These are phyloP conservation scores for Urtica urens DNA, from an alignment of 306 rosid species.

Conservation along the genomic window DNA sequence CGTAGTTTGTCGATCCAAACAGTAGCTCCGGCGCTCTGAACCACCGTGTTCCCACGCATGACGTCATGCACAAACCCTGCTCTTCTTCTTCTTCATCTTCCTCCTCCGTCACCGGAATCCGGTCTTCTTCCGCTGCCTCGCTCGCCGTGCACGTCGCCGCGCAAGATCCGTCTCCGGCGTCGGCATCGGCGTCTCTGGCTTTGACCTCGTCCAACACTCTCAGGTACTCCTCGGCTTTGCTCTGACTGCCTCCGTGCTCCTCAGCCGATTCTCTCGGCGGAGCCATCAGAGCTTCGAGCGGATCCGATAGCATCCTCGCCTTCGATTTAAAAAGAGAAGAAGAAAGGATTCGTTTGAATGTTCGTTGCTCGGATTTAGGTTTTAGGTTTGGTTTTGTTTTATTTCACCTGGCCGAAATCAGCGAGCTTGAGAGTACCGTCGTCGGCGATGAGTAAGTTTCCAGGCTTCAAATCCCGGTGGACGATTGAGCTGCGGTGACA, in stretches of 20 bases:
- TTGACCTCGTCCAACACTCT: conserved; percentile 65
- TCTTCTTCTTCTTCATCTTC: conserved; percentile 33
- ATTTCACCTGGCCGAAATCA: conserved; percentile 83
- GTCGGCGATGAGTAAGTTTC: conserved; percentile 58
- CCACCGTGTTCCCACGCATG: conserved; percentile 89
- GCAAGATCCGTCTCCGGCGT: conserved; percentile 70
- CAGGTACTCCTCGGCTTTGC: conserved; percentile 67
- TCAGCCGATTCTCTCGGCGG: conserved; percentile 34
- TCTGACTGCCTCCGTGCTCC: conserved; percentile 33
- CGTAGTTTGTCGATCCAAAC: conserved; percentile 58
- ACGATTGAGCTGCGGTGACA: conserved; percentile 63
- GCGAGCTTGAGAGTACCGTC: conserved; percentile 79
- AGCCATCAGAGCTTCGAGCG: too few species aligned
- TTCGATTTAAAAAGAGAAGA: conserved; percentile 27
- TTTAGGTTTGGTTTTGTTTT: not conserved
- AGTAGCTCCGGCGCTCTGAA: conserved; percentile 80
- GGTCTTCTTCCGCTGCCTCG: conserved; percentile 67
- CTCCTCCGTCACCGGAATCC: conserved; percentile 53
- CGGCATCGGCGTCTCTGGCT: conserved; percentile 53
- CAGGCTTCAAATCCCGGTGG: conserved; percentile 82
- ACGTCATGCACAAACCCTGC: conserved; percentile 43
- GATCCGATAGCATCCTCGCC: conserved; percentile 74
- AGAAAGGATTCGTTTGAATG: conserved; percentile 9
- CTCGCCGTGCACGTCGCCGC: conserved; percentile 78
- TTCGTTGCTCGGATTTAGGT: not conserved